These are phyloP conservation scores for Besnoitia besnoiti DNA, from an alignment of 169 alveolate species.

Conservation along the genomic window DNA sequence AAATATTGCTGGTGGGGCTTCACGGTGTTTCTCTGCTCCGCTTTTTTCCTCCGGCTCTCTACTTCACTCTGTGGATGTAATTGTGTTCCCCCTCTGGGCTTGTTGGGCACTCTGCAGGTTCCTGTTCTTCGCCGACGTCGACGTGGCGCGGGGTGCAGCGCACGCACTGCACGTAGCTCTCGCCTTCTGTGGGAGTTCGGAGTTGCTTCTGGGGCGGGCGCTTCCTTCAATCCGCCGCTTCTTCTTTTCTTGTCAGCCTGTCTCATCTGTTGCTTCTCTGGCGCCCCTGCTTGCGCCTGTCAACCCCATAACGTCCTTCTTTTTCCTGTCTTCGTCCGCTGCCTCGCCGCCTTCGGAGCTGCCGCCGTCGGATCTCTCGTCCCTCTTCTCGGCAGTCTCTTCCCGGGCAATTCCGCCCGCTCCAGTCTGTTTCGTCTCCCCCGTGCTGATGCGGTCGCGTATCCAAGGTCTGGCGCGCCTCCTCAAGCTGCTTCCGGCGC, in stretches of 20 bases:
- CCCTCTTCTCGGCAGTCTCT: background rate
- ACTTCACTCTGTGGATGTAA: no score
- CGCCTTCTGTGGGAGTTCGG: background rate
- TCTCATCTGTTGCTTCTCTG: background rate
- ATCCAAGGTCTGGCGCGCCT: constrained; percentile 7
- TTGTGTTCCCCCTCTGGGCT: background rate
- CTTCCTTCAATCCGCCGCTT: constrained; percentile 11
- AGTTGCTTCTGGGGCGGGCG: background rate
- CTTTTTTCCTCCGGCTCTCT: background rate
- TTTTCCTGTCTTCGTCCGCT: background rate
- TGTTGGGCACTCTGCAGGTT: background rate
- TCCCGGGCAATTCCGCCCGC: background rate
- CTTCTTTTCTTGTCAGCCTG: background rate
- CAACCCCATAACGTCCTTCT: background rate
- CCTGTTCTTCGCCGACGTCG: constrained; percentile 2
- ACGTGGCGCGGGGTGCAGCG: constrained; percentile 13
- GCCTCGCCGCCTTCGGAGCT: background rate
- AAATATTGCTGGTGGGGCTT: no score
- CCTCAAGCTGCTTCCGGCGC: background rate
- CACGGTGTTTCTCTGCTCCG: background rate
- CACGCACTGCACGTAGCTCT: background rate
- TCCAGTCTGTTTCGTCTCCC: background rate
- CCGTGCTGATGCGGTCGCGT: background rate
- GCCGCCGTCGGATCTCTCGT: background rate
- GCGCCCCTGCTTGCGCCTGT: background rate